A percentile compares a stretch with the other conserved stretches of the same genome.
phyloP scores from a whole-genome alignment of 1,284 basidiomycete species.

The Golubevia pallescens region DNA sequence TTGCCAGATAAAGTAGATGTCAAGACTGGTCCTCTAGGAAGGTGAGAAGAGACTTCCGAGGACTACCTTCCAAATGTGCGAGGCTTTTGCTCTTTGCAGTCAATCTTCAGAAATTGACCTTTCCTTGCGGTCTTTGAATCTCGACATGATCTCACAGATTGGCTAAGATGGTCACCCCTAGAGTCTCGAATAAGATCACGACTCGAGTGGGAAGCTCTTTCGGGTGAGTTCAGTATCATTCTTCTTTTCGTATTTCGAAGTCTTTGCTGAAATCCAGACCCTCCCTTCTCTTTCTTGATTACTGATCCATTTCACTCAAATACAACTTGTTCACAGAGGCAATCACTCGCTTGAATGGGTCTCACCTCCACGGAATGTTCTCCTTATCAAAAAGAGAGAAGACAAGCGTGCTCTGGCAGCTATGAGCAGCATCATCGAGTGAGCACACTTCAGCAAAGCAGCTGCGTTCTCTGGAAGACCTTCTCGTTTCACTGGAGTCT shows the following conservation, averaged over 20 bases:
- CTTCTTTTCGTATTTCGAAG: not conserved
- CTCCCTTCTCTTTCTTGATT: not conserved
- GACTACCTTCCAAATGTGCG: no score
- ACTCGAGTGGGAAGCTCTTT: slow-evolving; percentile 45
- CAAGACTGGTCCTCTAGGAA: slow-evolving; percentile 33
- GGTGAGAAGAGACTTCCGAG: no score
- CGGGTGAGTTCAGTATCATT: slow-evolving; percentile 11
- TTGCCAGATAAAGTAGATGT: slow-evolving; percentile 47
- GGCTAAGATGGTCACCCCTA: slow-evolving; percentile 34
- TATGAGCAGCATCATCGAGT: slow-evolving; percentile 65
- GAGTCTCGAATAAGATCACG: slow-evolving; percentile 35
- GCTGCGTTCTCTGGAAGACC: no score
- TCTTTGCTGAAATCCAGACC: no score
- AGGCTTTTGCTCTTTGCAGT: no score
- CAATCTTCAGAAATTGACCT: no score
- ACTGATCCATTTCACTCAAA: not conserved
- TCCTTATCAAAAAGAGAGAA: slow-evolving; percentile 68
- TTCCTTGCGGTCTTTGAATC: no score
- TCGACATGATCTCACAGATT: slow-evolving; percentile 27
- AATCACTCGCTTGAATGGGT: slow-evolving; percentile 60
- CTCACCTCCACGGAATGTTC: slow-evolving; percentile 63
- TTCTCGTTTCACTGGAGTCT: no score
- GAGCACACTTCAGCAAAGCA: slow-evolving; percentile 61
- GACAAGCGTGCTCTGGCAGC: slow-evolving; percentile 66
- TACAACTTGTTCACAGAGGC: slow-evolving; percentile 23